Evolutionary conservation across 768 basidiomycete genomes (phyloP), one percentile per base, ranked within the genome.

Genomic region (Strobilomyces dryophilus): DNA sequence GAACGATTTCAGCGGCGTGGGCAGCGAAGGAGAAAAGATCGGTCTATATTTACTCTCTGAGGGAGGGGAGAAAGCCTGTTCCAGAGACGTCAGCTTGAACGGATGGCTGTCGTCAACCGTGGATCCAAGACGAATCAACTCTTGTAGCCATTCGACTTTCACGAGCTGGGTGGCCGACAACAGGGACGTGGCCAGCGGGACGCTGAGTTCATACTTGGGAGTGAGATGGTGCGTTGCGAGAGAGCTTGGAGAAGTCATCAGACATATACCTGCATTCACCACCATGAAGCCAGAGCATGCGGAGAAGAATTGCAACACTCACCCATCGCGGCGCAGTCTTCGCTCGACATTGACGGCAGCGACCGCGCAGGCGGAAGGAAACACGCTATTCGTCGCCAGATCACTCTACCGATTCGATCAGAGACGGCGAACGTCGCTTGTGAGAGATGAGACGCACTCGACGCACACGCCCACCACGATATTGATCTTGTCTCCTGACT

Each of bases 161-260:
- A 85, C 86, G 45, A 90, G 77, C 11, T 76, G 74, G 14, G 78
- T 74, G 0, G 78, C 72, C 4, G 79, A 78, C 15, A 90, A 67
- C 10, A 91, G 74, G 12, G 88, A 87, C 1, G 77, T 69, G 1
- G 81, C 81, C 21, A 83, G 71, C 0, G 74, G 55, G 0, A 81
- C 68, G 8, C 74, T 78, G n/a, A 81, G 71, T 5, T 73, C 63
- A 51, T 78, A 81, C 20, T 74, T 75, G 5, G 80, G 59, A 4
- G 76, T 74, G 47, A 90, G 73, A 63, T 89, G 84, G 56, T 91
- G 87, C 0, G 87, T 89, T 15, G 81, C 73, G 20, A 76, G 70
- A 0, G 73, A 59, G 37, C 70, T 66, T 0, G 74, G 74, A 3
- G 71, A 74, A 24, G 76, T 72, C 0, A 81, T 71, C 20, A 86